These are phyloP conservation scores for Coemansia sp. DNA, from an alignment of 192 early-diverging fungal genomes.

Conservation along the genomic window DNA sequence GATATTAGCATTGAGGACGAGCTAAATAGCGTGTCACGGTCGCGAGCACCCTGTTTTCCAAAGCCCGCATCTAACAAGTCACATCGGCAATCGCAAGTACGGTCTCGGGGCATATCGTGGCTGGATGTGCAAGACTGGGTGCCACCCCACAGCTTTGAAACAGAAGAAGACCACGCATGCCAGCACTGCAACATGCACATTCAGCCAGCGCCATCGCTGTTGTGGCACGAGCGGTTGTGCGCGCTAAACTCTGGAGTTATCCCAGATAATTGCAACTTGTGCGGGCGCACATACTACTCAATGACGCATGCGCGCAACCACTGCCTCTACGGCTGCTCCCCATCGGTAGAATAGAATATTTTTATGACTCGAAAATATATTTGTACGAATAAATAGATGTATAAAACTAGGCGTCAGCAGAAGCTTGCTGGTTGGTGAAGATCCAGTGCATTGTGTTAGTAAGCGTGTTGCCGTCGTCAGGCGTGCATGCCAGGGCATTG, in stretches of 20 bases:
- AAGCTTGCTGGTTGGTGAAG: slow-evolving; percentile 39
- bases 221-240: slow-evolving; percentile 46
- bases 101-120: slow-evolving; percentile 35
- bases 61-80: neutral
- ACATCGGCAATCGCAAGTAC: neutral
- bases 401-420: neutral
- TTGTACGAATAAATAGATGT: neutral
- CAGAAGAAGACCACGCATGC: slow-evolving; percentile 7
- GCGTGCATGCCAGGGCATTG: slow-evolving; percentile 21
- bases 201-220: slow-evolving; percentile 19
- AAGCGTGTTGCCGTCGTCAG: slow-evolving; percentile 57
- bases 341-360: neutral
- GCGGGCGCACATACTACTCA: slow-evolving; percentile 19
- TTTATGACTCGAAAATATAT: neutral
- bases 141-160: neutral
- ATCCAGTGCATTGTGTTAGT: slow-evolving; percentile 58
- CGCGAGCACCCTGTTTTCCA: neutral
- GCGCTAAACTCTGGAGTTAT: slow-evolving; percentile 8
- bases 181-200: slow-evolving; percentile 43
- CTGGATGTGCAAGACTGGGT: slow-evolving; percentile 18
- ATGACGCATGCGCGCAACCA: slow-evolving; percentile 41
- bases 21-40: neutral
- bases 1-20: slow-evolving; percentile 22
- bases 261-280: slow-evolving; percentile 23
- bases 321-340: slow-evolving; percentile 40